Percentiles rank a stretch among this genome's conserved stretches.
Conservation (phyloP, 352 stramenopile species). For the Pythium sukuiense region DNA sequence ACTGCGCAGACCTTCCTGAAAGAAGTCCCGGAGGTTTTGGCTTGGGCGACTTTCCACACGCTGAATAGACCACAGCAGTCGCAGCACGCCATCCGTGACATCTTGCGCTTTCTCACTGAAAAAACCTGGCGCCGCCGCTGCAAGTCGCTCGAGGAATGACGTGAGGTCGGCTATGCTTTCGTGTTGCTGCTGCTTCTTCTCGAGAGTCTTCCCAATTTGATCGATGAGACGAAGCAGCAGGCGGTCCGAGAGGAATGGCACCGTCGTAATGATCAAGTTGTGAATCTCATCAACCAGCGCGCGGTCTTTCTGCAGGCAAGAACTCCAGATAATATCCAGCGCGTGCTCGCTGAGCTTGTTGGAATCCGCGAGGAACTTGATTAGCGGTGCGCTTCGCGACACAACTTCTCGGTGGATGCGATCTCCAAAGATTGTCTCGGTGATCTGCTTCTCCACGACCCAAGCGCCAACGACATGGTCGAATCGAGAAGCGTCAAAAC, state of each 20-base stretch:
- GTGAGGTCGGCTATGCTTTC: constrained; percentile 71
- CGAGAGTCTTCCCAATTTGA: constrained; percentile 59
- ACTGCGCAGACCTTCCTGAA: constrained; percentile 76
- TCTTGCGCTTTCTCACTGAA: constrained; percentile 65
- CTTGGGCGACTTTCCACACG: constrained; percentile 60
- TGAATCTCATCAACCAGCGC: constrained; percentile 85
- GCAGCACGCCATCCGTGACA: constrained; percentile 66
- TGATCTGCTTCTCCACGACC: constrained; percentile 72
- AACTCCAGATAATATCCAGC: constrained; percentile 79
- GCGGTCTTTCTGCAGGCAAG: constrained; percentile 83
- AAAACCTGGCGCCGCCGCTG: constrained; percentile 62
- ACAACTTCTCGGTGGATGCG: constrained; percentile 89
- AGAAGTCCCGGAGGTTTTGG: constrained; percentile 72
- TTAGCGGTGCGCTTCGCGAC: constrained; percentile 70
- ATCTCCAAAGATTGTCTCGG: constrained; percentile 88
- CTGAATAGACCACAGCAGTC: constrained; percentile 85
- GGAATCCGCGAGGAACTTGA: constrained; percentile 86
- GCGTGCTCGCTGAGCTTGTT: constrained; percentile 65
- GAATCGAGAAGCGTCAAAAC: constrained; percentile 38
- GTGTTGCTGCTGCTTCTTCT: constrained; percentile 47
- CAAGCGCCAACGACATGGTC: constrained; percentile 76
- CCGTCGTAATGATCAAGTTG: constrained; percentile 67
- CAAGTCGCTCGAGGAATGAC: constrained; percentile 78
- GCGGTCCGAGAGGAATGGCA: constrained; percentile 73
- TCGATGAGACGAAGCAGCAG: constrained; percentile 72